Percentiles rank a stretch among this genome's conserved stretches.
phyloP scores from a whole-genome alignment of 2,329 filamentous ascomycete species.

The Arthrobotrys musiformis region DNA sequence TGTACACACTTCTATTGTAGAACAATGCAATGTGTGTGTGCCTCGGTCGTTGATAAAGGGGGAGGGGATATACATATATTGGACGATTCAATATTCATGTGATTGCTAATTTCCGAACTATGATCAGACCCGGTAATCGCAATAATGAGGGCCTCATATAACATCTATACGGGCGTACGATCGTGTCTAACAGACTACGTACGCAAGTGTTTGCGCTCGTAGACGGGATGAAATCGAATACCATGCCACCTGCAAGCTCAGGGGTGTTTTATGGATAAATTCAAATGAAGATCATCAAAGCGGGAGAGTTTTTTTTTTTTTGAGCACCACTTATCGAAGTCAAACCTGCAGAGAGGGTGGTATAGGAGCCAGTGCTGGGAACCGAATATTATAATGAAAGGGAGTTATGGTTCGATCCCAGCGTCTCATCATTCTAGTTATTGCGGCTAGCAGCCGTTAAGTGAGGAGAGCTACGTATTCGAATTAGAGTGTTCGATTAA shows the following conservation, averaged over 20 bases:
- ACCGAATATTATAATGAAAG: constrained; percentile 52
- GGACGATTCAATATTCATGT: constrained; percentile 36
- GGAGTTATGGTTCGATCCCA: constrained; percentile 48
- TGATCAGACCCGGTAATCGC: constrained; percentile 7
- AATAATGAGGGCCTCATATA: constrained; percentile 37
- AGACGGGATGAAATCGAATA: constrained; percentile 39
- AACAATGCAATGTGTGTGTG: too few relatives aligned
- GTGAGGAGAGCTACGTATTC: neutral
- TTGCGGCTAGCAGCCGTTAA: constrained; percentile 37
- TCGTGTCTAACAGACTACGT: neutral
- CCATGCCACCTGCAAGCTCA: constrained; percentile 47
- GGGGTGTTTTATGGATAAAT: constrained; percentile 52
- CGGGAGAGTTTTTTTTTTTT: constrained; percentile 18
- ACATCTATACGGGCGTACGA: neutral
- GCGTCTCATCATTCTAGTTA: constrained; percentile 43
- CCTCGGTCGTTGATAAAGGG: constrained; percentile 13
- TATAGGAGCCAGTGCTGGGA: constrained; percentile 44
- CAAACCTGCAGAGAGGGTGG: constrained; percentile 34
- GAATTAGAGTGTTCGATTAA: constrained; percentile 7
- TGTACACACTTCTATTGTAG: too few relatives aligned
- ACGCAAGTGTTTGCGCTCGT: constrained; percentile 17
- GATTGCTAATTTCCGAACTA: constrained; percentile 51
- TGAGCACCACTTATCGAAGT: constrained; percentile 42
- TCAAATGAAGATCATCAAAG: constrained; percentile 51
- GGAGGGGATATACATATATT: neutral